These are phyloP conservation scores for Daldinia caldariorum DNA, from an alignment of 495 filamentous ascomycete genomes.

Conservation along the genomic window DNA sequence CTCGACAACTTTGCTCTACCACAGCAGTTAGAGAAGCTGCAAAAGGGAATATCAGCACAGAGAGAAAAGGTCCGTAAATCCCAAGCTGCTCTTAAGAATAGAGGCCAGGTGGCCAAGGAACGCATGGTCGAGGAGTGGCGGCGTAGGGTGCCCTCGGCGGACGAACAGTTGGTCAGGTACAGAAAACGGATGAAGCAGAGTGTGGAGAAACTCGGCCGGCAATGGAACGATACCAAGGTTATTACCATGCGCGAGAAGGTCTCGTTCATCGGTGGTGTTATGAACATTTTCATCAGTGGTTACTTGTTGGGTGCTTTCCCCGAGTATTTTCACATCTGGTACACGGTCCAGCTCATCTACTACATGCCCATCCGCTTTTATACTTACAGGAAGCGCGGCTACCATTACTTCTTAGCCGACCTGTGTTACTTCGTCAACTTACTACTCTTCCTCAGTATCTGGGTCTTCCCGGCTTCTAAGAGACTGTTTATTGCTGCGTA, in stretches of 20 bases:
- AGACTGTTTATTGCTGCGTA: constrained; percentile 92
- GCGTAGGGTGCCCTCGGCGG: constrained; percentile 79
- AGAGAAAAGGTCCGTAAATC: constrained; percentile 85
- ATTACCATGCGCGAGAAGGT: constrained; percentile 93
- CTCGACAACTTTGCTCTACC: constrained; percentile 93
- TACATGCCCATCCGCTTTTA: constrained; percentile 97
- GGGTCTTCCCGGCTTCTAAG: constrained; percentile 91
- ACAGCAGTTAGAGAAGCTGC: constrained; percentile 87
- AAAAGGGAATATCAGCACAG: constrained; percentile 79
- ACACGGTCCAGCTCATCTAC: constrained; percentile 82
- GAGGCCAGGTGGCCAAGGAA: constrained; percentile 63
- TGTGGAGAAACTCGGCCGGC: constrained; percentile 84
- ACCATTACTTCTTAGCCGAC: constrained; percentile 97
- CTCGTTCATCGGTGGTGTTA: constrained; percentile 93
- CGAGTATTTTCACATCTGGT: constrained; percentile 91
- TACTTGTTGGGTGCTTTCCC: constrained; percentile 90
- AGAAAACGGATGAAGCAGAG: constrained; percentile 82
- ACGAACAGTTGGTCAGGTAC: constrained; percentile 93
- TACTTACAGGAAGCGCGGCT: constrained; percentile 87
- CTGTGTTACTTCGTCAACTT: constrained; percentile 98
- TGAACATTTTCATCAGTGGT: constrained; percentile 96
- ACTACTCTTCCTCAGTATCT: constrained; percentile 81
- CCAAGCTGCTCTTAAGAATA: constrained; percentile 72
- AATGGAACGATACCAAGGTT: constrained; percentile 87
- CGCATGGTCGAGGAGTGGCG: constrained; percentile 90